phyloP scores from a whole-genome alignment of 2,329 filamentous ascomycete species.

The Microdochium bolleyi region DNA sequence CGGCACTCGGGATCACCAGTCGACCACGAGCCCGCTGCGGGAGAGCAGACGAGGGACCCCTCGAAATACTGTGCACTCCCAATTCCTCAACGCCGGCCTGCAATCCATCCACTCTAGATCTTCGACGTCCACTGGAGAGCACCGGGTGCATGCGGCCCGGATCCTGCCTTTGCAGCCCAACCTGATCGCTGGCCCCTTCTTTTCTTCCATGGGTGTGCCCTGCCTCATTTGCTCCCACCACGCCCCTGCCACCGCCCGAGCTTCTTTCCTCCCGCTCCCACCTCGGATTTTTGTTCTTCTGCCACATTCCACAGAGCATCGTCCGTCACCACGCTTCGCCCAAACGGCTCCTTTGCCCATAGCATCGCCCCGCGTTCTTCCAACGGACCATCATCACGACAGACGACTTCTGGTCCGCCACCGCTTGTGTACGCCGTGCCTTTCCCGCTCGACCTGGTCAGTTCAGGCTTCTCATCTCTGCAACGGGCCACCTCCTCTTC shows the following conservation, averaged over 20 bases:
- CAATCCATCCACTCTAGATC: too few species aligned
- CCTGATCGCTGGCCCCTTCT: neutral
- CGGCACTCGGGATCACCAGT: neutral
- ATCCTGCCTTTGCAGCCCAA: neutral
- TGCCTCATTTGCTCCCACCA: neutral
- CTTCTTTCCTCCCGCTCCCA: neutral
- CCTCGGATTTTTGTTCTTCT: neutral
- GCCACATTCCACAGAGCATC: neutral
- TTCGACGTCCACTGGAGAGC: too few species aligned
- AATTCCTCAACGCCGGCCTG: too few species aligned
- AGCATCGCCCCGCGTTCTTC: too few species aligned
- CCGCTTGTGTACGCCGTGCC: too few species aligned
- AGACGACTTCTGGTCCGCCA: too few species aligned
- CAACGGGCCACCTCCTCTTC: too few species aligned
- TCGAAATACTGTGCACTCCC: too few species aligned
- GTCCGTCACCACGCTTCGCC: neutral
- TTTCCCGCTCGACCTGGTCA: too few species aligned
- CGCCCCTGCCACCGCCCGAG: neutral
- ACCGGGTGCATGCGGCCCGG: neutral
- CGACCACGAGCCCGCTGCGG: neutral
- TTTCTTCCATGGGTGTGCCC: neutral
- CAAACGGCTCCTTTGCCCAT: too few species aligned
- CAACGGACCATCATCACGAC: too few species aligned
- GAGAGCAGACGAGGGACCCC: neutral
- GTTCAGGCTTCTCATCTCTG: too few species aligned